A percentile compares a stretch with the other conserved stretches of the same genome.
Evolutionary conservation across 192 early-diverging fungal species (phyloP).

Genomic region (Fimicolochytrium jonesii): DNA sequence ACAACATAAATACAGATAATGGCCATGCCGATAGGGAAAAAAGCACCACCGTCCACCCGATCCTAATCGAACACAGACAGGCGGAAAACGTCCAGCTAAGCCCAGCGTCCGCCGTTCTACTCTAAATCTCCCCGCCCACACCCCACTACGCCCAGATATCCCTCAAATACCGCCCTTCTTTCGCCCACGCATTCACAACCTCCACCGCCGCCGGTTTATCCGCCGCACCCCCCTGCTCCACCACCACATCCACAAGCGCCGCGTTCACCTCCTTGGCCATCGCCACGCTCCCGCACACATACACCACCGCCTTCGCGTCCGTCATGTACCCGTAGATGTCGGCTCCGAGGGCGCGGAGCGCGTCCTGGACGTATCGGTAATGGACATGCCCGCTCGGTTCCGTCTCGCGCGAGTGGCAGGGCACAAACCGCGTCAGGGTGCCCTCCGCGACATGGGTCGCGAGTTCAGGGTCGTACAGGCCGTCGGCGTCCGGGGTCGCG

Average conservation of each 20-base stretch:
- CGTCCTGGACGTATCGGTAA: slow-evolving; percentile 82
- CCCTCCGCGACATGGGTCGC: slow-evolving; percentile 41
- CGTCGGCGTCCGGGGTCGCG: slow-evolving; percentile 55
- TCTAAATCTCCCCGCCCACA: no score
- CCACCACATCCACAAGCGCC: slow-evolving; percentile 63
- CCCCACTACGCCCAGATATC: slow-evolving; percentile 45
- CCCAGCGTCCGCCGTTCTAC: no score
- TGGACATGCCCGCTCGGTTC: neutral
- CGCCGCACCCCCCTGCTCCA: slow-evolving; percentile 41
- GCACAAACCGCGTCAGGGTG: slow-evolving; percentile 51
- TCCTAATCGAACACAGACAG: no score
- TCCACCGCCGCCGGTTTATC: slow-evolving; percentile 44
- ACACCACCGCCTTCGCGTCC: slow-evolving; percentile 8
- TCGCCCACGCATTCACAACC: slow-evolving; percentile 59
- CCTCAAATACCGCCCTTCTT: slow-evolving; percentile 59
- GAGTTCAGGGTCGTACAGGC: slow-evolving; percentile 65
- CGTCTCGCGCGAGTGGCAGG: slow-evolving; percentile 64
- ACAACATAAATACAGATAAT: no score
- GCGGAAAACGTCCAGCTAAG: no score
- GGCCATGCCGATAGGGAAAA: no score
- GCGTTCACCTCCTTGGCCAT: slow-evolving; percentile 88
- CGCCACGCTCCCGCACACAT: slow-evolving; percentile 58
- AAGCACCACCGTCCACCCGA: no score
- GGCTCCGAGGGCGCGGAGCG: slow-evolving; percentile 50
- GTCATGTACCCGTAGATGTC: slow-evolving; percentile 19